Conservation (phyloP, 2,329 filamentous ascomycete genomes). For the Amylocarpus encephaloides region DNA sequence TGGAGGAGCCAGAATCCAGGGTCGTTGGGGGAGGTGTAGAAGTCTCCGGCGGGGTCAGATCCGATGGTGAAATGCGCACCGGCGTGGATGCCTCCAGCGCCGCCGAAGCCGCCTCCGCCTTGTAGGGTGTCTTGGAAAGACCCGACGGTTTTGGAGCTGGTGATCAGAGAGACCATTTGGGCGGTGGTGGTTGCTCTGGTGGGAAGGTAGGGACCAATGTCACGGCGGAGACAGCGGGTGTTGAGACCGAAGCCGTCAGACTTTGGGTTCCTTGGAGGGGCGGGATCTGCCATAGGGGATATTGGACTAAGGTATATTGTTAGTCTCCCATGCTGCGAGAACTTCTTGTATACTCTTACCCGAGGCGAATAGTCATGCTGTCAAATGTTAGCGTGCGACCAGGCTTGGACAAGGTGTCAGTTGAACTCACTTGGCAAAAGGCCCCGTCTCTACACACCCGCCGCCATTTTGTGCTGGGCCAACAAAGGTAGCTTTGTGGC, state of each 20-base stretch:
- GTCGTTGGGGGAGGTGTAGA: constrained; percentile 38
- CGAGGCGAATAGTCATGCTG: constrained; percentile 35
- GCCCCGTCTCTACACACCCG: constrained; percentile 44
- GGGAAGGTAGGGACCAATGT: constrained; percentile 34
- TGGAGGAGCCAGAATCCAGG: constrained; percentile 41
- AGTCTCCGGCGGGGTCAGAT: constrained; percentile 39
- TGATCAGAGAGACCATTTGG: constrained; percentile 34
- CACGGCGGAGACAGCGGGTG: constrained; percentile 37
- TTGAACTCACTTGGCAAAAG: constrained; percentile 35
- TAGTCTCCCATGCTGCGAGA: constrained; percentile 9
- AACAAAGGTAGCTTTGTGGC: constrained; percentile 23
- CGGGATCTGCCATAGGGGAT: constrained; percentile 17
- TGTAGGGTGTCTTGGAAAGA: constrained; percentile 43
- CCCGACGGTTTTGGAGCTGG: constrained; percentile 27
- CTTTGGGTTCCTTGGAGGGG: constrained; percentile 30
- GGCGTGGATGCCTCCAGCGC: constrained; percentile 33
- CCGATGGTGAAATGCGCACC: constrained; percentile 37
- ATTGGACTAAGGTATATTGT: constrained; percentile 11
- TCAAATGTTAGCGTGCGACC: constrained; percentile 1
- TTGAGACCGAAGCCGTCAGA: constrained; percentile 31
- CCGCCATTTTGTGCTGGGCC: constrained; percentile 41
- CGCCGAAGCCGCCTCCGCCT: constrained; percentile 8
- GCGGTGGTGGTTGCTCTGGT: constrained; percentile 34
- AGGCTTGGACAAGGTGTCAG: neutral
- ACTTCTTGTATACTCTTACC: constrained; percentile 34